These are phyloP conservation scores for Castanea crenata DNA, from an alignment of 306 rosid genomes.

Conservation along the genomic window DNA sequence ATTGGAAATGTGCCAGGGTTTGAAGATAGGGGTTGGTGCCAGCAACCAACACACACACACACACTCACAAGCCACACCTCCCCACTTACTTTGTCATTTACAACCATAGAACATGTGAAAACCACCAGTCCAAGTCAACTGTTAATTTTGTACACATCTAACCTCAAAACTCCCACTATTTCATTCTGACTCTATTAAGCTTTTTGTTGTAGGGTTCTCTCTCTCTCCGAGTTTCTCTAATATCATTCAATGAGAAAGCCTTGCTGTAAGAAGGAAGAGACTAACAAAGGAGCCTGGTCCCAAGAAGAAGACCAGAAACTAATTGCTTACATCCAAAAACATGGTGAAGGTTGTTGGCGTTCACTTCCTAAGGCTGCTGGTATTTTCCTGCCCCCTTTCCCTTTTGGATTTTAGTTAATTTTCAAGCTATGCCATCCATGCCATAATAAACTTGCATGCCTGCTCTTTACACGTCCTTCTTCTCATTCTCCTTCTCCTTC, in stretches of 20 bases:
- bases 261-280: slow-evolving; percentile 29
- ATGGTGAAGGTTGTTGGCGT: slow-evolving; percentile 47
- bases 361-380: slow-evolving; percentile 49
- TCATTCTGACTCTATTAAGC: background rate
- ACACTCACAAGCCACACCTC: background rate
- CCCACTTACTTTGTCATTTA: background rate
- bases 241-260: slow-evolving; percentile 28
- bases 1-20: background rate
- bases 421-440: background rate
- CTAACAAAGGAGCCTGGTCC: slow-evolving; percentile 43
- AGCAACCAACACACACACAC: background rate
- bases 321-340: slow-evolving; percentile 29
- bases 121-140: slow-evolving; percentile 11
- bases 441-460: background rate
- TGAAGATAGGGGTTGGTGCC: background rate
- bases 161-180: background rate
- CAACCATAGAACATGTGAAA: background rate
- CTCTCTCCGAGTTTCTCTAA: background rate
- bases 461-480: background rate
- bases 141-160: background rate
- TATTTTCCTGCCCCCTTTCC: background rate
- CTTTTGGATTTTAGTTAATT: background rate
- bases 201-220: background rate
- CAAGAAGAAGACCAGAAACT: slow-evolving; percentile 53
- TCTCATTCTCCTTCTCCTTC: background rate